A percentile compares a stretch with the other conserved stretches of the same genome.
Conservation (phyloP, 2,329 filamentous ascomycete genomes). For the Penicillium crustosum region DNA sequence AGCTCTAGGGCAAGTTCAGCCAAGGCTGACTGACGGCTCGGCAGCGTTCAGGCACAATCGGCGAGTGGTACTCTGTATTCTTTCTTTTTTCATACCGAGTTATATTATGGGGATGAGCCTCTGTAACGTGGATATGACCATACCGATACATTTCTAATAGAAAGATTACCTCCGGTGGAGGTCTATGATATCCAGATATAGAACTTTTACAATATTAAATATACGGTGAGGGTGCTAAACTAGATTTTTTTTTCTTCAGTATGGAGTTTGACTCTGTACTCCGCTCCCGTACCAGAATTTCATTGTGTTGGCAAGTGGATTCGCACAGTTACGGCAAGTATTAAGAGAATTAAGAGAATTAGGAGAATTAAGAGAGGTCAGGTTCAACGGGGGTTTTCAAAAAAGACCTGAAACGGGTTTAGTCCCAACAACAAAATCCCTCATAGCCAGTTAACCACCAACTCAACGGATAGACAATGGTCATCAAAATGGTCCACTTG, state of each 20-base stretch:
- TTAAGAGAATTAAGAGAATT: neutral
- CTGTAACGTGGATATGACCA: neutral
- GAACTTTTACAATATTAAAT: neutral
- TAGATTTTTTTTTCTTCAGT: neutral
- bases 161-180: neutral
- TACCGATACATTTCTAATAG: neutral
- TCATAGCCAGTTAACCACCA: slow-evolving; percentile 15
- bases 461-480: slow-evolving; percentile 2
- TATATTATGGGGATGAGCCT: neutral
- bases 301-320: slow-evolving; percentile 10
- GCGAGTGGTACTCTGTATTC: neutral
- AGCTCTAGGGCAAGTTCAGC: slow-evolving; percentile 7
- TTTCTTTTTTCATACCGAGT: neutral
- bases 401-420: slow-evolving; percentile 7
- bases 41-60: slow-evolving; percentile 11
- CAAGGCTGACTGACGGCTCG: slow-evolving; percentile 11
- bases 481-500: slow-evolving; percentile 7
- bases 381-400: neutral
- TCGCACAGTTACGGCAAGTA: neutral
- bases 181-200: neutral
- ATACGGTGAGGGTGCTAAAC: neutral
- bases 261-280: neutral
- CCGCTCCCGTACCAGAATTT: neutral
- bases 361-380: neutral
- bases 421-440: slow-evolving; percentile 20